Percentiles rank a stretch among this genome's conserved stretches.
phyloP scores from a whole-genome alignment of 768 basidiomycete genomes.

The Phaeotremella fagi region DNA sequence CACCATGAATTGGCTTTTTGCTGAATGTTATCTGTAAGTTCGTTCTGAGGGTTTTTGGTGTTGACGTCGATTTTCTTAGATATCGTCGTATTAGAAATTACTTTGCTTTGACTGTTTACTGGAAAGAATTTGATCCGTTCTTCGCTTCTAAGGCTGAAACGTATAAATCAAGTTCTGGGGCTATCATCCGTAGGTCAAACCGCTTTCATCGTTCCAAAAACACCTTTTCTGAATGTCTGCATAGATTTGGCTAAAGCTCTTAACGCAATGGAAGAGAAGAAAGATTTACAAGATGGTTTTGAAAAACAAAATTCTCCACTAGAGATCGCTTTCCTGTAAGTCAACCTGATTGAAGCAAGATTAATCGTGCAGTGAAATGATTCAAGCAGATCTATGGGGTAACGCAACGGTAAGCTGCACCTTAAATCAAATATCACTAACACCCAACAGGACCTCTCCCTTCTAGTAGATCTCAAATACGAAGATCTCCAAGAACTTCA shows the following conservation, averaged over 20 bases:
- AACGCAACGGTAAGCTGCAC: conserved; percentile 75
- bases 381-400: conserved; percentile 61
- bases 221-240: neutral
- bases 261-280: conserved; percentile 30
- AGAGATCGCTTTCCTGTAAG: conserved; percentile 46
- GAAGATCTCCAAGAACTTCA: conserved; percentile 80
- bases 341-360: neutral
- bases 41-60: neutral
- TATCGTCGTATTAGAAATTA: conserved; percentile 77
- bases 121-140: conserved; percentile 81
- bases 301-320: conserved; percentile 32
- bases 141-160: conserved; percentile 69
- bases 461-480: conserved; percentile 77
- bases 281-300: conserved; percentile 24
- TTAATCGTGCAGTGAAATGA: conserved; percentile 37
- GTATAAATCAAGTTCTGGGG: conserved; percentile 70
- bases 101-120: conserved; percentile 63
- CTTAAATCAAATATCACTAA: neutral
- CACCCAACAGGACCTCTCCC: conserved; percentile 69
- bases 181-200: conserved; percentile 72
- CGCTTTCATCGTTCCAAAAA: neutral
- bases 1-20: conserved; percentile 89
- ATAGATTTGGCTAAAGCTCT: conserved; percentile 43
- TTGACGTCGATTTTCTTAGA: conserved; percentile 49
- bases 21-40: conserved; percentile 62